These are phyloP conservation scores for Fusarium equiseti DNA, from an alignment of 2,329 filamentous ascomycete genomes.

Conservation along the genomic window DNA sequence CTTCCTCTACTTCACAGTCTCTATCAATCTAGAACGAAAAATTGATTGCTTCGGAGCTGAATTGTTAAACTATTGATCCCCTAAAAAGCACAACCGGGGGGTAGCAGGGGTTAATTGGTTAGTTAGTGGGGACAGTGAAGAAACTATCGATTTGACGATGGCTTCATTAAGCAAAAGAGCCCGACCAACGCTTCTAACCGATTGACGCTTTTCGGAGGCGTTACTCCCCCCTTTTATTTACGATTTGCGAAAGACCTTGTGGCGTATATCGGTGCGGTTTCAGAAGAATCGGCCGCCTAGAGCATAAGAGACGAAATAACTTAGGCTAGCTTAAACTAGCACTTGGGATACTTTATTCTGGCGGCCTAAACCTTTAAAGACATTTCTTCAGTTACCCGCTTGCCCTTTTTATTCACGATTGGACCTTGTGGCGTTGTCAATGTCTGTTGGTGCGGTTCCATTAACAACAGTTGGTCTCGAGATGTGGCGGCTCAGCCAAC, in stretches of 20 bases:
- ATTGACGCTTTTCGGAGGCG: neutral
- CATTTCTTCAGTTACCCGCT: no score
- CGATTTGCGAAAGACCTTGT: neutral
- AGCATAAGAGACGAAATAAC: no score
- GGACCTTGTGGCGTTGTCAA: neutral
- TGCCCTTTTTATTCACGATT: neutral
- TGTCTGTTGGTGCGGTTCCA: neutral
- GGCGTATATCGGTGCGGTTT: no score
- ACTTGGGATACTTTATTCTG: no score
- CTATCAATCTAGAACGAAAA: constrained; percentile 6
- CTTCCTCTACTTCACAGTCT: neutral
- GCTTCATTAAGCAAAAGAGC: neutral
- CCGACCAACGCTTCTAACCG: neutral
- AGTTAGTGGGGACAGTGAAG: neutral
- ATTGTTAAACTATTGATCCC: constrained; percentile 4
- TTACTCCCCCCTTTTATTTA: neutral
- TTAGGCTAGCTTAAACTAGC: no score
- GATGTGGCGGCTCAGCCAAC: neutral
- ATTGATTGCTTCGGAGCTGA: neutral
- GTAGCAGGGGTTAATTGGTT: neutral
- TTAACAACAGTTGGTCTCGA: neutral
- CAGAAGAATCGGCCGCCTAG: no score
- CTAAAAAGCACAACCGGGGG: neutral
- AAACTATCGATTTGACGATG: constrained; percentile 23
- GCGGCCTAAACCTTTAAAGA: no score